Percentiles rank a stretch among this genome's conserved stretches.
Evolutionary conservation across 345 rosid genomes (phyloP).

Genomic region (Sisymbrium altissimum): DNA sequence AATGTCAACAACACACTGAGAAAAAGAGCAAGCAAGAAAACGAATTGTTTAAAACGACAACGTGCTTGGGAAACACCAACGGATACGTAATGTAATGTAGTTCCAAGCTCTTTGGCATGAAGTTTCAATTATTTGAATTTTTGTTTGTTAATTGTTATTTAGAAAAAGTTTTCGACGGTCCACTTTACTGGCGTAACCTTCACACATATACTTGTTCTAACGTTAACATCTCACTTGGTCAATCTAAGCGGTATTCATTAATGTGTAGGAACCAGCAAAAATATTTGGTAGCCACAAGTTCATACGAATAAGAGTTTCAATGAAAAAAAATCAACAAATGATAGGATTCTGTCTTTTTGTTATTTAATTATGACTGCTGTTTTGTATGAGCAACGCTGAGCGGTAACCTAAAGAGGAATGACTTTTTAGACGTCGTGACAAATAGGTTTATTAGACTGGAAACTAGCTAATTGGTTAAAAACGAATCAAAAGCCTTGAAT

Average conservation of each 20-base stretch:
- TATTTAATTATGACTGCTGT: background rate
- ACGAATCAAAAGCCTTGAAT: background rate
- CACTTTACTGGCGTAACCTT: conserved; percentile 27
- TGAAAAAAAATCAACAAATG: conserved; percentile 15
- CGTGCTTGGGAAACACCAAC: background rate
- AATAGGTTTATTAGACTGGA: background rate
- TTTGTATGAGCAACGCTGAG: conserved; percentile 1
- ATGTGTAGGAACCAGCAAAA: background rate
- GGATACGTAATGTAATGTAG: conserved; percentile 18
- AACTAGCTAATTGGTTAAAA: background rate
- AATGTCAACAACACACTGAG: conserved; percentile 1
- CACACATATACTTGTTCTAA: conserved; percentile 6
- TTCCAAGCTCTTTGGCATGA: conserved; percentile 27
- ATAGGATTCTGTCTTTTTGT: background rate
- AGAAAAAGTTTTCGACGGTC: conserved; percentile 20
- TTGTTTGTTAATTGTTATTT: background rate
- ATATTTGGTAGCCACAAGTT: conserved; percentile 27
- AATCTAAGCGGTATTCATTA: conserved; percentile 8
- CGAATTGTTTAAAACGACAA: conserved; percentile 23
- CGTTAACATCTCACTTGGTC: conserved; percentile 27
- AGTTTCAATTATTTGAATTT: background rate
- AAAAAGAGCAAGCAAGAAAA: conserved; percentile 26
- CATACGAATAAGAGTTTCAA: conserved; percentile 7
- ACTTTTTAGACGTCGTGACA: background rate
- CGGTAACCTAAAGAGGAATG: background rate